Evolutionary conservation across 2,329 filamentous ascomycete species (phyloP).

Genomic region (Fusarium acutatum): DNA sequence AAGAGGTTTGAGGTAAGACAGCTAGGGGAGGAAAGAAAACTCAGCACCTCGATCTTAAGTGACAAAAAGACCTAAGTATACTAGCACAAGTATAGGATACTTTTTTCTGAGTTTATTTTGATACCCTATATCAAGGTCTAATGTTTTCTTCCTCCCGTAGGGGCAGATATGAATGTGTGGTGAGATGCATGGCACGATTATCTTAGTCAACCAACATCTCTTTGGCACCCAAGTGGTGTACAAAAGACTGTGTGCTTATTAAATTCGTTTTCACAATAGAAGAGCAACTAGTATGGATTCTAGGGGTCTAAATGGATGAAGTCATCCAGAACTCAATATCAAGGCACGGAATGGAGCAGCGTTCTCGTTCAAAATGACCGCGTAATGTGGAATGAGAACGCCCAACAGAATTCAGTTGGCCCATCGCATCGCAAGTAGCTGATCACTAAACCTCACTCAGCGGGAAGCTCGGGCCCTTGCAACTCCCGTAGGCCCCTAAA

Average conservation of each 20-base stretch:
- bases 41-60: too few relatives aligned
- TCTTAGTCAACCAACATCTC: not conserved
- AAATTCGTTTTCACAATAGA: too few relatives aligned
- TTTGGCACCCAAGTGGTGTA: not conserved
- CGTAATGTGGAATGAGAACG: constrained; percentile 20
- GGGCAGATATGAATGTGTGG: not conserved
- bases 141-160: not conserved
- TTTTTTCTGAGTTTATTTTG: not conserved
- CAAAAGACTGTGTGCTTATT: not conserved
- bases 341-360: constrained; percentile 14
- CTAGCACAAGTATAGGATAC: too few relatives aligned
- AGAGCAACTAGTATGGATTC: not conserved
- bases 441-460: constrained; percentile 10
- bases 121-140: not conserved
- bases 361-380: not conserved
- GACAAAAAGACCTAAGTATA: too few relatives aligned
- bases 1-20: not conserved
- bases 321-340: not conserved
- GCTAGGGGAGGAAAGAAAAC: too few relatives aligned
- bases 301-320: not conserved
- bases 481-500: constrained; percentile 16
- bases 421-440: constrained; percentile 14
- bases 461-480: not conserved
- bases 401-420: constrained; percentile 17
- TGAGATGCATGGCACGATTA: not conserved